These are phyloP conservation scores for Plasmodium reichenowi DNA, from an alignment of 169 alveolate genomes.

Conservation along the genomic window DNA sequence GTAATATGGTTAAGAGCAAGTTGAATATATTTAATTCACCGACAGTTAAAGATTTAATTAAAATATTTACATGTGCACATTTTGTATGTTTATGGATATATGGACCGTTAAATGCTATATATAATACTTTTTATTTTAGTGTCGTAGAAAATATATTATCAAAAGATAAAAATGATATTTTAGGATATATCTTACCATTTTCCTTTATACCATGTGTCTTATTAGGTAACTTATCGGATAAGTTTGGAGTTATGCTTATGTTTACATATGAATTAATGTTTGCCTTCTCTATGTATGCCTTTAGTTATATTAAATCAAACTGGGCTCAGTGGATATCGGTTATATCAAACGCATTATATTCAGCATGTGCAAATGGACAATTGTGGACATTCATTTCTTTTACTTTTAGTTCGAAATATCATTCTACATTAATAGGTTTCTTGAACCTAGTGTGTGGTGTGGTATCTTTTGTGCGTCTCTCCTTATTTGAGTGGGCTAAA, in stretches of 20 bases:
- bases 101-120: conserved; percentile 74
- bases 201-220: conserved; percentile 76
- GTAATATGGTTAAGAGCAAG: neutral
- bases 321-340: conserved; percentile 70
- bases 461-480: conserved; percentile 50
- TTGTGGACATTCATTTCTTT: conserved; percentile 78
- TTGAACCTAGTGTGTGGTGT: conserved; percentile 78
- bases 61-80: conserved; percentile 52
- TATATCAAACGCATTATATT: conserved; percentile 67
- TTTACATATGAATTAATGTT: conserved; percentile 75
- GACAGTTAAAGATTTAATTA: conserved; percentile 26
- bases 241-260: conserved; percentile 76
- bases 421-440: conserved; percentile 77
- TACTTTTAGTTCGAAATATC: conserved; percentile 79
- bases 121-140: conserved; percentile 59
- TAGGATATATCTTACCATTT: conserved; percentile 75
- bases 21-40: conserved; percentile 10
- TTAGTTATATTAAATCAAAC: conserved; percentile 34
- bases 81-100: conserved; percentile 74
- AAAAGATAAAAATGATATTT: conserved; percentile 44
- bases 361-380: conserved; percentile 79
- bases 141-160: conserved; percentile 70
- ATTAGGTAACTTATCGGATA: conserved; percentile 74
- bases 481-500: conserved; percentile 69
- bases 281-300: conserved; percentile 40